A percentile compares a stretch with the other conserved stretches of the same genome.
Evolutionary conservation across 805 yeast species (phyloP).

Genomic region (Kregervanrija delftensis): DNA sequence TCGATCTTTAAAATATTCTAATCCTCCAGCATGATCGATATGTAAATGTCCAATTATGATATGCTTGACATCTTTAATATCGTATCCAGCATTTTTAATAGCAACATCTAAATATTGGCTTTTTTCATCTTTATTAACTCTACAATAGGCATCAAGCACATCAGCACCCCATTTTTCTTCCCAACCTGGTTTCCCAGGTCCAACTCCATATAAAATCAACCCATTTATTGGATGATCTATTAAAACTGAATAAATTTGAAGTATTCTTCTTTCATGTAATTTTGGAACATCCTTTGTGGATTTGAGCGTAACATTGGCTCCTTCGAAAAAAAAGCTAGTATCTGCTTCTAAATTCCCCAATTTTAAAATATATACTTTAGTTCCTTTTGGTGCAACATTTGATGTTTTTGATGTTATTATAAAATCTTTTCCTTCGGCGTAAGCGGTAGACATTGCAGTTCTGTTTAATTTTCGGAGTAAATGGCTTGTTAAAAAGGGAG

Average conservation of each 20-base stretch:
- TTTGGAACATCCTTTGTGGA: neutral
- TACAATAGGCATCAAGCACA: conserved; percentile 1
- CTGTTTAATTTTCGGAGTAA: too few relatives aligned
- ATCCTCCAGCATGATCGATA: conserved; percentile 4
- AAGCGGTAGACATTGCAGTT: conserved; percentile 19
- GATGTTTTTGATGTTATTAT: neutral
- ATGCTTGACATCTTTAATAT: conserved; percentile 1
- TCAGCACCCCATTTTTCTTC: conserved; percentile 2
- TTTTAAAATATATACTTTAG: conserved; percentile 1
- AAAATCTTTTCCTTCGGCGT: conserved; percentile 1
- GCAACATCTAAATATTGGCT: conserved; percentile 2
- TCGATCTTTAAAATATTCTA: conserved; percentile 1
- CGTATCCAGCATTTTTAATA: conserved; percentile 1
- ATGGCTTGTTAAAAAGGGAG: too few relatives aligned
- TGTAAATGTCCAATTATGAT: conserved; percentile 2
- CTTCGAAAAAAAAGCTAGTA: conserved; percentile 1
- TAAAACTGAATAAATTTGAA: conserved; percentile 2
- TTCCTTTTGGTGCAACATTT: conserved; percentile 1
- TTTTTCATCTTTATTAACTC: conserved; percentile 2
- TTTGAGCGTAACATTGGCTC: neutral
- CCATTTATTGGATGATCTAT: conserved; percentile 3
- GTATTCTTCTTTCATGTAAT: neutral
- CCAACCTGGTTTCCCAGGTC: conserved; percentile 3
- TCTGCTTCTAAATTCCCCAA: conserved; percentile 3
- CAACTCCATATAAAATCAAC: conserved; percentile 3